Base-by-base conservation (phyloP, 768 basidiomycete species). In the Podaxis sp. region DNA sequence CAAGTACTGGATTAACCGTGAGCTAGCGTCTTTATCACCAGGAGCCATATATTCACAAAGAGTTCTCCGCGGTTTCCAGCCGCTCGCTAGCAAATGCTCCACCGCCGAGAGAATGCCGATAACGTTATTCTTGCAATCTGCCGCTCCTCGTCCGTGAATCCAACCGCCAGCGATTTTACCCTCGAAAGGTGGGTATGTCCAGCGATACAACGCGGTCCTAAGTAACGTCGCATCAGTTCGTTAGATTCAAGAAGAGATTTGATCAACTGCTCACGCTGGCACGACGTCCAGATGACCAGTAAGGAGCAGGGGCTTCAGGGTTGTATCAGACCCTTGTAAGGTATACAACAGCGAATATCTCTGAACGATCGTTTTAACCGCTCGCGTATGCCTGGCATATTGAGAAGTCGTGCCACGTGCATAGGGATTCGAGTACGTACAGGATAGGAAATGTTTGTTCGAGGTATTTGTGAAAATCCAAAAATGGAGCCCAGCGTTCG, bases 101-200 rank as follows among this genome's bases (percentile, higher is more conserved):
- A 73, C 66, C 0, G 74, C 71, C 1, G 71, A 72, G 64, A 75
- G 15, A 12, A 73, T 70, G 0, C 71, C 71, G 24, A 75, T 69
- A 17, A 75, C 66, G 56, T 72, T 72, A 52, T 72, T 72, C 64
- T 75, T 75, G 59, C 72, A 73, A 57, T 75, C 74, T 0, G 70
- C 66, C 4, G 71, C 62, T 41, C 74, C 74, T 12, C 74, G 68
- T 9, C 74, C 74, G 58, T 73, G 71, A 8, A 73, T 63, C 69
- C 72, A 72, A 36, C 71, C 70, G 4, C 66, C 71, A 46, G 69
- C 68, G 33, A 70, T 64, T 1, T 65, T 66, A 1, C 73, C 74
- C 2, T 69, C 69, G 52, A 73, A 75, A 0, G 74, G 72, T 12
- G 72, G 71, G 53, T 73, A 70, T 4, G 68, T 64, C 74, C 74